Evolutionary conservation across 768 basidiomycete genomes (phyloP).

Genomic region (Mycena polygramma): DNA sequence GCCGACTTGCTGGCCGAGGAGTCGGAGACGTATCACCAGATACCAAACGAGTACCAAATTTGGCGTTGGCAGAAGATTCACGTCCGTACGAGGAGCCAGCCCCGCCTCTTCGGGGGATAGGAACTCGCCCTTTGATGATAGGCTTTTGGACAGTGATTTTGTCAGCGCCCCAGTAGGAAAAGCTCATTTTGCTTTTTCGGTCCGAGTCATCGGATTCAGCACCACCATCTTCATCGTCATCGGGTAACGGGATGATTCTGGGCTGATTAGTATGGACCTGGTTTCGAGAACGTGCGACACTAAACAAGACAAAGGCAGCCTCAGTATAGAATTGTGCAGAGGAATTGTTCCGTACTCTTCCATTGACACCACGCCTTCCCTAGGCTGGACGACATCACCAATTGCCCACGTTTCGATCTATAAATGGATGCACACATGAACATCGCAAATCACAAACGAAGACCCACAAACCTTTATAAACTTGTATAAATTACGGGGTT

Average conservation of each 20-base stretch:
- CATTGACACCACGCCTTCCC: constrained; percentile 88
- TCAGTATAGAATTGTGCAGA: constrained; percentile 1
- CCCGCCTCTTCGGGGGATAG: constrained; percentile 57
- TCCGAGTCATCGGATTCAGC: constrained; percentile 87
- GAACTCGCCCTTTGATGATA: constrained; percentile 62
- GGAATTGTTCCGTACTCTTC: constrained; percentile 72
- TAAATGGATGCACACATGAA: constrained; percentile 23
- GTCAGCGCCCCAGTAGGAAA: constrained; percentile 94
- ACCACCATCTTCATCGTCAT: constrained; percentile 71
- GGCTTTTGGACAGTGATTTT: constrained; percentile 91
- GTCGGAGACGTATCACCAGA: constrained; percentile 66
- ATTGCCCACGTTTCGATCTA: constrained; percentile 93
- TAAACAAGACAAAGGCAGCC: constrained; percentile 44
- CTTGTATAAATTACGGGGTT: constrained; percentile 93
- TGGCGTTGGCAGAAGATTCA: constrained; percentile 91
- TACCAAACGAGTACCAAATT: constrained; percentile 89
- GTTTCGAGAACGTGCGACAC: constrained; percentile 78
- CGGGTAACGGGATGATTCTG: constrained; percentile 75
- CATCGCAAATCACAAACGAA: neutral
- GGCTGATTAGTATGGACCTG: constrained; percentile 69
- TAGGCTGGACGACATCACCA: constrained; percentile 79
- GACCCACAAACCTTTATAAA: constrained; percentile 80
- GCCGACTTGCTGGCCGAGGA: constrained; percentile 73
- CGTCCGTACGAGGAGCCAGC: constrained; percentile 73
- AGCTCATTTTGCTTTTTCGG: constrained; percentile 93